phyloP scores from a whole-genome alignment of 106 monocot genomes.

The Dioscorea dumetorum region DNA sequence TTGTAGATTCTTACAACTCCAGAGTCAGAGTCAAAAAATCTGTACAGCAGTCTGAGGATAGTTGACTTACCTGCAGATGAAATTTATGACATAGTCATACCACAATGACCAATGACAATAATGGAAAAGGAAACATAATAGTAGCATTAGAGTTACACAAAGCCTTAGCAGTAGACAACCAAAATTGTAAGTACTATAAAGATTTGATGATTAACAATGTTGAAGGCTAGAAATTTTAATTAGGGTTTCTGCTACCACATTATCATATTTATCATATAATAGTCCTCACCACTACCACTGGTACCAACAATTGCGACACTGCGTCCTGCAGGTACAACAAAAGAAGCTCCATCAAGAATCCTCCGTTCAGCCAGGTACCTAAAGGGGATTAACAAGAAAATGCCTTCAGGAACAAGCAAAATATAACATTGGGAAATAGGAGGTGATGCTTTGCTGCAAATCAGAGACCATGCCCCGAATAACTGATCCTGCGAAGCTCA shows the following conservation, averaged over 20 bases:
- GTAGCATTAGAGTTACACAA: too few species aligned
- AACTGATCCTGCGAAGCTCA: too few species aligned
- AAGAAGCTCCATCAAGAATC: constrained; percentile 95
- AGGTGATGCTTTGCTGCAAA: too few species aligned
- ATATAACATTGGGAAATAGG: not conserved
- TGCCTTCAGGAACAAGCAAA: not conserved
- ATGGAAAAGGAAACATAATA: not conserved
- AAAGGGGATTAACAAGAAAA: not conserved
- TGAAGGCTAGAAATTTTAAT: too few species aligned
- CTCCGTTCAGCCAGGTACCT: constrained; percentile 80
- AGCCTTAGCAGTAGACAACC: too few species aligned
- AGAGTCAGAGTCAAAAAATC: constrained; percentile 77
- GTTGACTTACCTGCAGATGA: constrained; percentile 84
- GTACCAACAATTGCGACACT: constrained; percentile 98
- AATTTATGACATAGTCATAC: not conserved
- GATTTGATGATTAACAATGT: too few species aligned
- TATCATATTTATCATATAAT: not conserved
- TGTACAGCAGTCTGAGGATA: constrained; percentile 77
- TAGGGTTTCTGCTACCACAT: too few species aligned
- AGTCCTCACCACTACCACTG: constrained; percentile 82
- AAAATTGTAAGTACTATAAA: too few species aligned
- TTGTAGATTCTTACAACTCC: constrained; percentile 54
- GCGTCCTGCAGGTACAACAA: constrained; percentile 82
- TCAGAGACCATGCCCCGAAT: too few species aligned
- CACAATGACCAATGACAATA: not conserved